Evolutionary conservation across 345 rosid genomes (phyloP), one percentile per base, ranked within the genome.

Genomic region (Eucalyptus cloeziana): DNA sequence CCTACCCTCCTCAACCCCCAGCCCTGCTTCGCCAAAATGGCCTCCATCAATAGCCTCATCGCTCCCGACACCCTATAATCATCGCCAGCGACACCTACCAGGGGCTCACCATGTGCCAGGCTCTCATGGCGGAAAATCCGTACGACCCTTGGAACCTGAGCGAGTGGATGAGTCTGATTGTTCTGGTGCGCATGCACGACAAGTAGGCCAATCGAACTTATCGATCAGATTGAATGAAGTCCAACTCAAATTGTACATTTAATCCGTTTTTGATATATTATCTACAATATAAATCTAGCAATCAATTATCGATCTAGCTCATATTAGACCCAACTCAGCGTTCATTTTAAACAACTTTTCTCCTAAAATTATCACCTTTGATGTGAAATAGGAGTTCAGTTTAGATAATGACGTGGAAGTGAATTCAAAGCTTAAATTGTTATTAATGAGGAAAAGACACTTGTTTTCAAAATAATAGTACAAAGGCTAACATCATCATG

Each of bases 41-140:
- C 90, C 89, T 89, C 96, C 90, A 37, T 93, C 92, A 96, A 96
- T 94, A 88, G 92, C 88, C 86, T 97, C 91, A 7, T 97, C 81
- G 93, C 92, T 40, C 49, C 92, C 60, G 67, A 92, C 89, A 40
- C 89, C 85, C 91, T 87, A 44, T 24, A 89, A 96, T 33, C 31
- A 91, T 97, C 10, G 95, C 99, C 83, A 94, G 96, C 91, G 45
- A 93, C 83, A 95, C 98, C 13, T 96, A 95, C 92, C 98, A 95
- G 87, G 97, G 98, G 79, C 93, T 97, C 85, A 92, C 96, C 91
- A 96, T 97, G 54, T 97, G 99, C 93, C 99, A 94, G 92, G 95
- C 96, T 79, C 80, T 95, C 94, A 92, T 93, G 93, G 93, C 93
- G 1, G 96, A 96, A 71, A 96, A 97, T 58, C 88, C 92, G 13